Evolutionary conservation across 1,284 basidiomycete species (phyloP), one percentile per base, ranked within the genome.

Genomic region (Earliella scabrosa): DNA sequence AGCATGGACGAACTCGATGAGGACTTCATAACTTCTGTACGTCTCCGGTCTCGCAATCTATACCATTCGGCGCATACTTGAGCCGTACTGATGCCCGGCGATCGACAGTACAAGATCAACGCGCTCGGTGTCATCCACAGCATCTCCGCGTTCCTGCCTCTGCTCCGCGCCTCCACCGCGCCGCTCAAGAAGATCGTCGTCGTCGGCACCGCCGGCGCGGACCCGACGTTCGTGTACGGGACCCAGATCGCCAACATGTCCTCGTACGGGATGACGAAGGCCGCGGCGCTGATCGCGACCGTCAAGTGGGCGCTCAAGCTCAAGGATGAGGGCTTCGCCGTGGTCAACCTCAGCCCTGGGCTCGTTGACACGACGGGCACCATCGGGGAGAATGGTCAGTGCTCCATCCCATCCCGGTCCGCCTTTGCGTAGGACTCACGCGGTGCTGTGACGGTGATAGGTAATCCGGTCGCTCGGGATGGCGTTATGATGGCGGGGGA

Each of bases 241-340:
- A 58, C 34, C 34, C n/a, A n/a, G n/a, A n/a, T 63, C 7, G 24
- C 45, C 1, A 46, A 43, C 43, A 34, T 50, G 18, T 52, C 58
- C 2, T 64, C 74, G 11, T 79, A 78, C 61, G 52, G 63, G 7
- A 66, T 73, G 18, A 68, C 71, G 27, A 78, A 77, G 58, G 72
- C 74, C 4, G 76, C 72, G 1, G 46, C 73, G n/a, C 73, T 76
- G 53, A 70, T 79, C 67, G 72, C 67, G 31, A 66, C 70, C 13
- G 71, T 68, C 14, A 77, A 79, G 59, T 78, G 73, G 56, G 75
- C 78, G 0, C 56, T 64, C 8, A 53, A 69, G 43, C 68, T 71
- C 50, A 67, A 70, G 49, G 50, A 63, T 3, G 74, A 78, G 38
- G 75, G 75, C 9, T 70, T 79, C 52, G 57, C 69, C 7, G 72